Base-by-base conservation (phyloP, 345 rosid genomes). In the Aquilaria yunnanensis region DNA sequence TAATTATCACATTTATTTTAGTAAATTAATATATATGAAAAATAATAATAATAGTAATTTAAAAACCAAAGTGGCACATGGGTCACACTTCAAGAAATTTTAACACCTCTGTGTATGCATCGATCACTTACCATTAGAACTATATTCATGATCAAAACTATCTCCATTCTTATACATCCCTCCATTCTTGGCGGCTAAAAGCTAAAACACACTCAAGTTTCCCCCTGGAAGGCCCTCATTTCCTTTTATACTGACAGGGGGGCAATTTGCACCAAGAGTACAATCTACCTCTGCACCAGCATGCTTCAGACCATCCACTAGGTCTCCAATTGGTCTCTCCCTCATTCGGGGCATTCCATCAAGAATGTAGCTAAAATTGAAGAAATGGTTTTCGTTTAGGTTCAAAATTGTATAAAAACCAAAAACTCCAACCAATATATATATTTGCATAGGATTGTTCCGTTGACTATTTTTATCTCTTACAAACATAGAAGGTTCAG, bases 261-360 rank as follows among this genome's bases (percentile, higher is more conserved):
- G 97, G 30, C 97, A 94, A 67, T 81, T 78, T 52, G 96, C 88
- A 32, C 86, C 95, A 37, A 75, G 70, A 59, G 79, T 80, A 72
- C 96, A 90, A 59, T 84, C 79, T 60, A 78, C 83, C 74, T 85
- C 95, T 14, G 93, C 96, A 68, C 99, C 97, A 64, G 88, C 89
- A 76, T 94, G 99, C 84, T 88, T 78, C 67, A 90, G 97, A 67
- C 95, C 96, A 61, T 56, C 53, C 56, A 90, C 93, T 76, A 94
- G 75, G 80, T 94, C 99, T 34, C 87, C 96, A 45, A 90, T 94
- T 29, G 96, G 96, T 77, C 99, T 88, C 81, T 94, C 96, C 63
- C 99, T 86, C 99, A 94, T 94, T 52, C 97, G 78, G n/a, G 96
- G 88, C 63, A 94, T 85, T 47, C 97, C 96, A 80, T 94, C 99